Percentiles rank a stretch among this genome's conserved stretches.
Evolutionary conservation across 2,329 filamentous ascomycete species (phyloP).

Genomic region (Hypoxylon sp.): DNA sequence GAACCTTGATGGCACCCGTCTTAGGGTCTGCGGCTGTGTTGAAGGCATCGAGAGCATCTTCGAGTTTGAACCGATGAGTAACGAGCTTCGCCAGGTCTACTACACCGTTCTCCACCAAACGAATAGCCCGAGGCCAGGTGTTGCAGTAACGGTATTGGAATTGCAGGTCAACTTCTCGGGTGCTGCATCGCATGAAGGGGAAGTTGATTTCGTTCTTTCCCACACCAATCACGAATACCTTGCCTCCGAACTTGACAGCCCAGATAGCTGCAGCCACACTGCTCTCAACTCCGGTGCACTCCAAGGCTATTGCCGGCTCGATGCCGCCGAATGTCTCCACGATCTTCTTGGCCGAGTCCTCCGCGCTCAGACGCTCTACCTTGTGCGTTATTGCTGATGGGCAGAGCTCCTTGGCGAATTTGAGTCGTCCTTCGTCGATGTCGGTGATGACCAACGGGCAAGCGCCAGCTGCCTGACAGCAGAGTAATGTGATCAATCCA

Average conservation of each 20-base stretch:
- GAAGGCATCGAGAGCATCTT: conserved; percentile 91
- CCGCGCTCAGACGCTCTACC: conserved; percentile 73
- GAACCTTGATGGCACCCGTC: conserved; percentile 97
- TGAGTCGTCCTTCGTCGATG: conserved; percentile 86
- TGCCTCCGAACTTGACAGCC: conserved; percentile 92
- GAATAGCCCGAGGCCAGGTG: conserved; percentile 94
- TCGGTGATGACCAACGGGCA: conserved; percentile 94
- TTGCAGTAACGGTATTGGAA: conserved; percentile 98
- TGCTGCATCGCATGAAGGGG: conserved; percentile 93
- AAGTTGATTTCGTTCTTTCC: conserved; percentile 96
- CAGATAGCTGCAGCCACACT: conserved; percentile 89
- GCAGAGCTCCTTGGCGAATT: conserved; percentile 85
- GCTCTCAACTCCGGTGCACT: conserved; percentile 95
- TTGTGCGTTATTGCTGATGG: conserved; percentile 85
- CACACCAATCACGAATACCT: conserved; percentile 96
- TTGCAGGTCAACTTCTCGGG: conserved; percentile 91
- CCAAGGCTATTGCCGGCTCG: conserved; percentile 84
- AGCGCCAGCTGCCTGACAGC: conserved; percentile 86
- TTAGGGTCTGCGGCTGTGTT: conserved; percentile 87
- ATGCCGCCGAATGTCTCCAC: conserved; percentile 79
- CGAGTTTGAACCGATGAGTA: conserved; percentile 86
- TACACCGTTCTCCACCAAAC: conserved; percentile 85
- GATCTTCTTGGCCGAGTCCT: conserved; percentile 77
- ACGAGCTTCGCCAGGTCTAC: conserved; percentile 85
- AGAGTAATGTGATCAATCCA: conserved; percentile 88